Evolutionary conservation across 164 flowering plant genomes (phyloP).

Genomic region (Macadamia tetraphylla): DNA sequence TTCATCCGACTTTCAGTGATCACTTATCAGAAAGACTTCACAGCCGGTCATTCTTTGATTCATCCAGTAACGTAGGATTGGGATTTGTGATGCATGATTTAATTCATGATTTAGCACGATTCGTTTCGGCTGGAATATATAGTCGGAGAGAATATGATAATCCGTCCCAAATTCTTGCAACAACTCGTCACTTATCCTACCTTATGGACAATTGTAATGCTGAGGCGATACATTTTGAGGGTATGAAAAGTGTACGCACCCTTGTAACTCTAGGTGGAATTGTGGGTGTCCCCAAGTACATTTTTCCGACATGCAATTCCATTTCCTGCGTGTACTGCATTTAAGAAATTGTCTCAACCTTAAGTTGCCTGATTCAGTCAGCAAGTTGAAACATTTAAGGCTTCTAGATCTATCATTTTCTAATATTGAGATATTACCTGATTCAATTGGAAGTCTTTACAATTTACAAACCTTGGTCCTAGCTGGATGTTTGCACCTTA

Average conservation of each 20-base stretch:
- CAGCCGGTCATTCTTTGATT: too few relatives aligned
- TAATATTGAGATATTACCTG: slow-evolving; percentile 19
- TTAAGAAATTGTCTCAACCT: slow-evolving; percentile 1
- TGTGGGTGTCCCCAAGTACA: too few relatives aligned
- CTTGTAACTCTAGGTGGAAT: not conserved
- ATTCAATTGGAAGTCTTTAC: slow-evolving; percentile 15
- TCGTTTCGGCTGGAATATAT: slow-evolving; percentile 16
- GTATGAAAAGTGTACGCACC: slow-evolving; percentile 19
- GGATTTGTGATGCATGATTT: slow-evolving; percentile 32
- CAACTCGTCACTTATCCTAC: slow-evolving; percentile 15
- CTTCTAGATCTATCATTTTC: slow-evolving; percentile 24
- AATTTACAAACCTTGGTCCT: slow-evolving; percentile 30
- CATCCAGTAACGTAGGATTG: too few relatives aligned
- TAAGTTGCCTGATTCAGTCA: too few relatives aligned
- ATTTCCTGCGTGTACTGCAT: slow-evolving; percentile 17
- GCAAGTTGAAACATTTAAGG: slow-evolving; percentile 21
- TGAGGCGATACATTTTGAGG: not conserved
- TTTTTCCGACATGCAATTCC: not conserved
- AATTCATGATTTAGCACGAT: slow-evolving; percentile 26
- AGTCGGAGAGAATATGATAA: not conserved
- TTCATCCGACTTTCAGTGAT: too few relatives aligned
- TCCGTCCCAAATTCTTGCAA: not conserved
- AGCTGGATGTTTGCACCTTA: slow-evolving; percentile 13
- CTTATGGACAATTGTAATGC: not conserved
- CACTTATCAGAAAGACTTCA: too few relatives aligned